Evolutionary conservation across 78 protist species (phyloP), one percentile per base, ranked within the genome.

Genomic region (Dictyostelium brefeldianum): DNA sequence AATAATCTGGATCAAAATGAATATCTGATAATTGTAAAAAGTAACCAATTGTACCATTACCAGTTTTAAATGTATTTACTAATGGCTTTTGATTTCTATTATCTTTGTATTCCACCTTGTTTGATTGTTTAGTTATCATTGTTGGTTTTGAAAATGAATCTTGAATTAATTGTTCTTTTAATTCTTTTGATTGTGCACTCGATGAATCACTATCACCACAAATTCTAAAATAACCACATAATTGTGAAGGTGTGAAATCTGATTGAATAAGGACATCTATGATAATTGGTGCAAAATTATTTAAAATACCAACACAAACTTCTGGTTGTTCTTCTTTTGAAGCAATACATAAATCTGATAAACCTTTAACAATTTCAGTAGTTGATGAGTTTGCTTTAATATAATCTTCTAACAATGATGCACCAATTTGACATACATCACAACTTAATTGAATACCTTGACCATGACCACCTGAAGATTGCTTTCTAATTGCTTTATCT

Each of bases 1-100:
- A 17, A 53, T 90, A 90, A 3, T 71, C 51, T 41, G 73, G 64
- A 48, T 90, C 94, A 27, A 90, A 81, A n/a, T 90, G 94, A 20
- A 90, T 71, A 48, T 90, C 94, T 0, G 94, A 65, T 50, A 90
- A 29, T 22, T 90, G 94, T 25, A 90, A 57, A 81, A 90, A 54
- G 80, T 90, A 90, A 48, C 94, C 90, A 53, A 78, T 46, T 8
- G 53, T 78, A 50, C 41, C 20, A 17, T 67, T 80, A 5, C 81
- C 93, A 18, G 41, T 54, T 31, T 22, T 64, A 14, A 51, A 29
- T 18, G 20, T 81, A 3, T 11, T 64, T 27, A 84, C 31, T 12
- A 22, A 31, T 84, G 91, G 91, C 27, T 43, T 14, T 46, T 84
- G 91, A 11, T 54, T 71, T 11, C 73, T 22, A 51, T 20, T 22